Evolutionary conservation across 2,329 filamentous ascomycete species (phyloP).

Genomic region (Trichoderma lentiforme): DNA sequence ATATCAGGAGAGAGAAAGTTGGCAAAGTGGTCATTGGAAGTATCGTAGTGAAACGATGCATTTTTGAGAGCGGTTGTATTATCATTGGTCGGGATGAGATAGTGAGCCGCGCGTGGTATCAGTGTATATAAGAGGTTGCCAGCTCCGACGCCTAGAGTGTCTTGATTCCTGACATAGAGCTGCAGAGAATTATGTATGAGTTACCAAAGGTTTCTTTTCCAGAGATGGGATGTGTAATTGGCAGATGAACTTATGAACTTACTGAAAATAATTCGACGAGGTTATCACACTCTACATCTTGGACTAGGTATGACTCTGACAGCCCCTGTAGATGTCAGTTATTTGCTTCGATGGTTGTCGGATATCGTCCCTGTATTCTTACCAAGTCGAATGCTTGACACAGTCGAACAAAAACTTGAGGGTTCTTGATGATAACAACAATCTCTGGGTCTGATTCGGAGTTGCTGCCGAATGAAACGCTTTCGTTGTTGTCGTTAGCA

Average conservation of each 20-base stretch:
- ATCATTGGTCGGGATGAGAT: conserved; percentile 4
- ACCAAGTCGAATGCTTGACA: conserved; percentile 19
- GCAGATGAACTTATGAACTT: neutral
- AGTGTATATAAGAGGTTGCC: conserved; percentile 5
- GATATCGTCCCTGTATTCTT: neutral
- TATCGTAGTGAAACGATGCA: conserved; percentile 20
- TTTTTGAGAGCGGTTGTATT: conserved; percentile 6
- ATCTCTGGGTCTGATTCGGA: neutral
- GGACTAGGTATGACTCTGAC: conserved; percentile 20
- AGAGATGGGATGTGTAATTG: accelerated
- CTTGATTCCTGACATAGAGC: conserved; percentile 15
- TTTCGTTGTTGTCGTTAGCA: neutral
- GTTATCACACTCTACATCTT: conserved; percentile 19
- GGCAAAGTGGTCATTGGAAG: conserved; percentile 19
- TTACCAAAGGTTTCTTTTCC: neutral
- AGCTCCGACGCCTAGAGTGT: neutral
- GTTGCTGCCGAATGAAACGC: neutral
- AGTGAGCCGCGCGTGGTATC: neutral
- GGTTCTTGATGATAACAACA: conserved; percentile 6
- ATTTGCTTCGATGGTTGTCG: neutral
- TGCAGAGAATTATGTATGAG: neutral
- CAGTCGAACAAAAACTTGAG: conserved; percentile 16
- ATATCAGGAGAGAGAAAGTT: conserved; percentile 19
- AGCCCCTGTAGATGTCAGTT: conserved; percentile 14
- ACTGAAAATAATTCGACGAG: conserved; percentile 18